A percentile compares a stretch with the other conserved stretches of the same genome.
These are phyloP conservation scores for Calonectria crousiana DNA, from an alignment of 2,329 filamentous ascomycete species.

Conservation along the genomic window DNA sequence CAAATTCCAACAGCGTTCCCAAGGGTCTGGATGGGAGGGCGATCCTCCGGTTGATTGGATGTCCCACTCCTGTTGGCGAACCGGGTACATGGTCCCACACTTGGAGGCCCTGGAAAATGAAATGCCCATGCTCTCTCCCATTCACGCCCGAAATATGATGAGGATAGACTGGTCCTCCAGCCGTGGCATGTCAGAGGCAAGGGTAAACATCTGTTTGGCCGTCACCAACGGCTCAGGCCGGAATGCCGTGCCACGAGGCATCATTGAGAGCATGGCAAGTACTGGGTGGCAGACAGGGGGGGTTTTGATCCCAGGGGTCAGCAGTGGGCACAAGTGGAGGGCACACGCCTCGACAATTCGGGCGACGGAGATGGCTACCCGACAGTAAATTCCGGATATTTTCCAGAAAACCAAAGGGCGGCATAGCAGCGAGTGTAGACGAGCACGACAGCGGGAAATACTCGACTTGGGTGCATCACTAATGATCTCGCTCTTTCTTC, in stretches of 20 bases:
- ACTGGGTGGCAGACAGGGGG: slow-evolving; percentile 42
- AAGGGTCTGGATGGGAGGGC: slow-evolving; percentile 33
- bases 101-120: slow-evolving; percentile 28
- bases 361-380: slow-evolving; percentile 30
- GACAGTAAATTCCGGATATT: slow-evolving; percentile 30
- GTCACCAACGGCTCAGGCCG: slow-evolving; percentile 17
- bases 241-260: slow-evolving; percentile 21
- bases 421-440: slow-evolving; percentile 27
- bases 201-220: not conserved
- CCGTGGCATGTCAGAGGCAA: slow-evolving; percentile 8
- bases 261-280: slow-evolving; percentile 17
- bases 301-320: slow-evolving; percentile 33
- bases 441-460: slow-evolving; percentile 28
- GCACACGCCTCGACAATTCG: slow-evolving; percentile 16
- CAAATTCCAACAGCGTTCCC: slow-evolving; percentile 28
- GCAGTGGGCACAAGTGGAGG: slow-evolving; percentile 34
- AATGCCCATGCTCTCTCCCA: slow-evolving; percentile 26
- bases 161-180: slow-evolving; percentile 1
- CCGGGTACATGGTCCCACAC: slow-evolving; percentile 34
- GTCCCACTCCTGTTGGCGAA: slow-evolving; percentile 30
- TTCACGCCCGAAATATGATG: not conserved
- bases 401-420: slow-evolving; percentile 31
- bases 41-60: slow-evolving; percentile 38
- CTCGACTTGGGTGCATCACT: slow-evolving; percentile 29
- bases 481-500: not conserved